Conservation (phyloP, 1,284 basidiomycete genomes). For the Phellopilus nigrolimitatus region DNA sequence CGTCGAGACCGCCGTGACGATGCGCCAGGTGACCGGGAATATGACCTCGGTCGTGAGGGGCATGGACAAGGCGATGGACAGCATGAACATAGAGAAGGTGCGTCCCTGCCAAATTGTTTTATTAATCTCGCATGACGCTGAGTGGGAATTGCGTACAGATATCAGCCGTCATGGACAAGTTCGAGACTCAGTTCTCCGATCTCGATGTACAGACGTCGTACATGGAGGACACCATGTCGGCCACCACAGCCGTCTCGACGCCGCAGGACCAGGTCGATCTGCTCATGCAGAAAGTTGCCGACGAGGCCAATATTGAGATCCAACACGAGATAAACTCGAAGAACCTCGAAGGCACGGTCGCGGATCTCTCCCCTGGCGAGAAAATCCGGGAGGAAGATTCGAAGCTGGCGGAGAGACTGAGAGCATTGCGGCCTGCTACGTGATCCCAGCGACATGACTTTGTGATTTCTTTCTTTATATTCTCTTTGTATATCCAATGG, state of each 20-base stretch:
- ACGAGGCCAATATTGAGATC: constrained; percentile 95
- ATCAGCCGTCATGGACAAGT: constrained; percentile 98
- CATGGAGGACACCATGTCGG: constrained; percentile 96
- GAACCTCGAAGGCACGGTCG: constrained; percentile 47
- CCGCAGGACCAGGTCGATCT: constrained; percentile 97
- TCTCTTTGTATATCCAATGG: not conserved
- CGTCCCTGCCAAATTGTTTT: constrained; percentile 26
- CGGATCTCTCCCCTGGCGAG: constrained; percentile 53
- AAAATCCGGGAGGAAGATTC: constrained; percentile 73
- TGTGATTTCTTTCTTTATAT: not conserved
- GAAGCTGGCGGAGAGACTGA: constrained; percentile 73
- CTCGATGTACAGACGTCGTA: constrained; percentile 97
- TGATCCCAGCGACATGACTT: constrained; percentile 31
- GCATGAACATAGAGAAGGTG: constrained; percentile 96
- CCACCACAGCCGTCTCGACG: constrained; percentile 88
- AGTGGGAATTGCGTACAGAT: constrained; percentile 53
- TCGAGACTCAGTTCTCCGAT: constrained; percentile 94
- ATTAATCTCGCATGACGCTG: constrained; percentile 9
- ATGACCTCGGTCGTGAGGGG: constrained; percentile 97
- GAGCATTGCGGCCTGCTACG: constrained; percentile 75
- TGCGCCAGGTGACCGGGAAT: constrained; percentile 90
- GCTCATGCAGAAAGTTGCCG: constrained; percentile 91
- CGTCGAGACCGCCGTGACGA: constrained; percentile 99
- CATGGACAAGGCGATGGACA: constrained; percentile 99
- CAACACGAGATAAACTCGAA: constrained; percentile 83